Evolutionary conservation across 208 protist species (phyloP), one percentile per base, ranked within the genome.

Genomic region (Balamuthia mandrillaris): DNA sequence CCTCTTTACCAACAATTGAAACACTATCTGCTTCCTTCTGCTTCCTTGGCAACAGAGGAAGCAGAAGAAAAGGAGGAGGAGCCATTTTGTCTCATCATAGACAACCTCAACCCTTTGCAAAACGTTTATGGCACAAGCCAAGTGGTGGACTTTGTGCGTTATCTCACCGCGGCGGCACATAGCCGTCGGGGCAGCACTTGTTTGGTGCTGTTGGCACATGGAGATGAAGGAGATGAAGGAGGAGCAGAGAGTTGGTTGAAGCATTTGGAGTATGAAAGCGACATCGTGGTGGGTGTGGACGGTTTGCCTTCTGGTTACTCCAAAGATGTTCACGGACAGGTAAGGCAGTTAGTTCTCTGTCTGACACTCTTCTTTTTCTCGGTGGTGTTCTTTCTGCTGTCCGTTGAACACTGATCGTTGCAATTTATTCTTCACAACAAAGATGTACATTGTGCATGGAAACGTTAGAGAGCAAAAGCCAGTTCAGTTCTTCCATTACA

Each of bases 21-120:
- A 29, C 3, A 6, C 21, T 77, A 56, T 31, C 24, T 77, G 2
- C n/a, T n/a, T n/a, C n/a, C n/a, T n/a, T n/a, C n/a, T n/a, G n/a
- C n/a, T n/a, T n/a, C n/a, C n/a, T n/a, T n/a, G n/a, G n/a, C n/a
- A n/a, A n/a, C n/a, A n/a, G 66, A 77, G 66, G 3, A 21, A 2
- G 39, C 44, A 21, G 42, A 77, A 56, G 37, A 7, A 2, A 56
- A 41, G 37, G 44, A 54, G 29, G 66, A 77, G 44, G 44, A n/a
- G n/a, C n/a, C n/a, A n/a, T n/a, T 77, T 10, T 77, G 66, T 45
- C 49, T 77, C 42, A 33, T 77, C 42, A 77, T 77, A 27, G 66
- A 77, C 21, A 77, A 77, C 21, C 66, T 77, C 24, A 77, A 45
- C 66, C 44, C 54, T n/a, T 45, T 77, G 12, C 66, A 56, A 6